A percentile compares a stretch with the other conserved stretches of the same genome.
phyloP scores from a whole-genome alignment of 2,329 filamentous ascomycete species.

The Akanthomyces uredinophilus region DNA sequence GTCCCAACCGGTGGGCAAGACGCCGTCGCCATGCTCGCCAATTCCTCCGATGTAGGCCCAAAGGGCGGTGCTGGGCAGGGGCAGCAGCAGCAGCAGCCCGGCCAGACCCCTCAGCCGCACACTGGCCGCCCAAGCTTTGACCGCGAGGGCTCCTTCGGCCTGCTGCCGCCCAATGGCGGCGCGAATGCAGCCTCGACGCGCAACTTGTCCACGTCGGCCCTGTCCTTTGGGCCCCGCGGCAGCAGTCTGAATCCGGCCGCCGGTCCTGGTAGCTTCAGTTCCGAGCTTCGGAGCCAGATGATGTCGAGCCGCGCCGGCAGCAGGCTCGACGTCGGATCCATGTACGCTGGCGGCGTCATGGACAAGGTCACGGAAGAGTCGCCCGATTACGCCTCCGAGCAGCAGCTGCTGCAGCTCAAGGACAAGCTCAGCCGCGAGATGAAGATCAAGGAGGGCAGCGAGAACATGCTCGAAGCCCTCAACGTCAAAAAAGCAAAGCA shows the following conservation, averaged over 20 bases:
- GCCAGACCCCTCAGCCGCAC: constrained; percentile 32
- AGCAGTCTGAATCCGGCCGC: constrained; percentile 66
- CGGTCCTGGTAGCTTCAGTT: constrained; percentile 80
- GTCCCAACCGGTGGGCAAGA: constrained; percentile 35
- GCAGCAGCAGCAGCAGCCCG: too few relatives aligned
- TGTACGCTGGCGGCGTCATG: constrained; percentile 36
- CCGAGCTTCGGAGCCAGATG: constrained; percentile 72
- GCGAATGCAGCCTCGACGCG: constrained; percentile 27
- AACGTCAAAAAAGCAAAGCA: constrained; percentile 95
- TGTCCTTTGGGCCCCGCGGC: constrained; percentile 61
- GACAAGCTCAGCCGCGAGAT: constrained; percentile 90
- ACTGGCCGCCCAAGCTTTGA: constrained; percentile 44
- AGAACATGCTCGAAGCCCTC: constrained; percentile 94
- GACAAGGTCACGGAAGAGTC: constrained; percentile 58
- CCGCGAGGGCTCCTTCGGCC: constrained; percentile 42
- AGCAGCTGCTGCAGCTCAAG: constrained; percentile 68
- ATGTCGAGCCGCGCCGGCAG: constrained; percentile 41
- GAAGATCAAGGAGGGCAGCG: constrained; percentile 96
- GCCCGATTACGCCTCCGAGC: constrained; percentile 54
- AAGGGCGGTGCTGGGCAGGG: constrained; percentile 17
- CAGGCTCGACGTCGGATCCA: constrained; percentile 31
- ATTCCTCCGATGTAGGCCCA: constrained; percentile 24
- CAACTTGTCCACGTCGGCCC: constrained; percentile 46
- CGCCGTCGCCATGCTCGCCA: constrained; percentile 29
- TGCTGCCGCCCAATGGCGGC: constrained; percentile 46